Evolutionary conservation across 2,329 filamentous ascomycete species (phyloP), one percentile per base, ranked within the genome.

Genomic region (Diplodia intermedia): DNA sequence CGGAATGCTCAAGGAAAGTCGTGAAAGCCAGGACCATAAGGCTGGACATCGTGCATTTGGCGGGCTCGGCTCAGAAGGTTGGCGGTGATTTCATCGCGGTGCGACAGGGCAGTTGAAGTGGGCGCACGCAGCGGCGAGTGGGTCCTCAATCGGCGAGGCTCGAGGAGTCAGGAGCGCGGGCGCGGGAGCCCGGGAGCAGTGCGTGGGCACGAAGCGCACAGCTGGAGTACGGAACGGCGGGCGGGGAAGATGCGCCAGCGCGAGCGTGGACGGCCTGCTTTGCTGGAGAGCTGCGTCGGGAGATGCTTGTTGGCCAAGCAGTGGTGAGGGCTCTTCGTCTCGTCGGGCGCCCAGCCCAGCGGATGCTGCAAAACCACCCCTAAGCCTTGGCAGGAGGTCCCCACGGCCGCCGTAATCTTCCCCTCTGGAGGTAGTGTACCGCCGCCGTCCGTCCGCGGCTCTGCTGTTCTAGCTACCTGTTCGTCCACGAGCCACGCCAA

Each of bases 1-100:
- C 79, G 71, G 82, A 81, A 76, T 82, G 80, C 80, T 84, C 82
- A 84, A 85, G 82, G 83, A 83, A 80, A 80, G 75, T 82, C 74
- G 78, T 80, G 78, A 79, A 79, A 75, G 77, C 75, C 77, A 79
- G 72, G 75, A 79, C 80, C 78, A 79, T 76, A 77, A 74, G 78
- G 77, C 75, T 82, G 81, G 79, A 82, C 82, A 84, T 84, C 77
- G 76, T 84, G 81, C 80, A 79, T 76, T 75, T 78, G 81, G 82
- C 82, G 83, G 83, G 43, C 43, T 72, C 69, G 70, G 69, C 38
- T 66, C 60, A 68, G 67, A 65, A 66, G 69, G 40, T 33, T 56
- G 70, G 36, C 38, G 63, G 53, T 61, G 52, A 55, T 69, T 70
- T 67, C 33, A 57, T 55, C 38, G 67, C 54, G 47, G 69, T 68